Conservation (phyloP, 371 early-diverging fungal genomes). For the Mortierella sp. region DNA sequence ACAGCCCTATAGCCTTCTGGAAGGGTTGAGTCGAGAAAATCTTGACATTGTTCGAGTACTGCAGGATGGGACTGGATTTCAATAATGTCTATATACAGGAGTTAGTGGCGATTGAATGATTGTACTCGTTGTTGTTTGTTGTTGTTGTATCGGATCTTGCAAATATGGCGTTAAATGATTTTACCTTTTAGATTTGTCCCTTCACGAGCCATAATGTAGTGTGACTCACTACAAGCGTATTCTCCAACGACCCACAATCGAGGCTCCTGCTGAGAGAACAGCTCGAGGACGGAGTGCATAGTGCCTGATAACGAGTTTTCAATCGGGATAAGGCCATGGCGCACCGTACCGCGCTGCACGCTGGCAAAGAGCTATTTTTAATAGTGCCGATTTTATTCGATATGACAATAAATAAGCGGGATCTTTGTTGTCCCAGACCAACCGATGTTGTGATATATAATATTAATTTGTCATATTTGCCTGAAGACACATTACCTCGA, state of each 20-base stretch:
- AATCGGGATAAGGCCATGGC: conserved; percentile 49
- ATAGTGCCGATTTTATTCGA: background rate
- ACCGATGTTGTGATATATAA: too few relatives aligned
- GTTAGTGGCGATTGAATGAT: background rate
- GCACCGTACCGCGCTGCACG: conserved; percentile 42
- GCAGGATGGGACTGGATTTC: conserved; percentile 55
- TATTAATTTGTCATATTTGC: too few relatives aligned
- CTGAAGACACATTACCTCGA: conserved; percentile 27
- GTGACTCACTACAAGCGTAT: conserved; percentile 51
- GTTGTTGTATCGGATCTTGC: background rate
- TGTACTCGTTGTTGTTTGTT: too few relatives aligned
- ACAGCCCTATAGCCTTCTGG: conserved; percentile 49
- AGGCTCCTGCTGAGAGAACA: conserved; percentile 44
- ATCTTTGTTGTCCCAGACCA: background rate
- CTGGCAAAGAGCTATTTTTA: conserved; percentile 31
- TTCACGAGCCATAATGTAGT: conserved; percentile 47
- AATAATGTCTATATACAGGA: conserved; percentile 21
- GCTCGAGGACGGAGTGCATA: conserved; percentile 47
- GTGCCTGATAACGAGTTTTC: conserved; percentile 56
- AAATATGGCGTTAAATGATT: background rate
- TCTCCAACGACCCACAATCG: conserved; percentile 56
- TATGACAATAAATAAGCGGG: background rate
- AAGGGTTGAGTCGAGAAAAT: conserved; percentile 39
- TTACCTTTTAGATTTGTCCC: conserved; percentile 37
- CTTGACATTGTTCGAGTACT: conserved; percentile 50